Base-by-base conservation (phyloP, 2,329 filamentous ascomycete species). In the Sclerotinia nivalis region DNA sequence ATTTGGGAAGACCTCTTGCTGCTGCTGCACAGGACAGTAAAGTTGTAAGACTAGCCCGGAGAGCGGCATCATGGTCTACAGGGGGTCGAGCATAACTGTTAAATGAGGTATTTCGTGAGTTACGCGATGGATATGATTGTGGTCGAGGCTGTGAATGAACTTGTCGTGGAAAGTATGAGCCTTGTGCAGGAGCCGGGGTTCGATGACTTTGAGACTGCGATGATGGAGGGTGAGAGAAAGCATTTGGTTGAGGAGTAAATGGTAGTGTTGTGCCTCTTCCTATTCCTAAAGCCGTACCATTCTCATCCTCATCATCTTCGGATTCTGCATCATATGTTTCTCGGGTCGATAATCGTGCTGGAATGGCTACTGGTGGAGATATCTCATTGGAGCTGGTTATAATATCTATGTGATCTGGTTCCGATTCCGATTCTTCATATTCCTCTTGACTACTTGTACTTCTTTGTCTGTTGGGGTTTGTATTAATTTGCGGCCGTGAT, bases 41-140 rank as follows among this genome's bases (percentile, higher is more conserved):
- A 0, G 96, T 98, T 0, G 93, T 97, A n/a, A 99, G 85, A 62
- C 93, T 97, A 28, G 96, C 93, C 47, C 96, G 90, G 15, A 99
- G 85, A 2, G 93, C 96, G 43, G 93, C 96, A 76, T 99, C 96
- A 76, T 98, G 94, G 75, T 98, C 93, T 61, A 92, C 90, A 75
- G 93, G 92, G 75, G 92, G 88, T 91, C 78, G 86, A 88, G 13
- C 86, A 86, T 45, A 71, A 69, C 9, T 74, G 59, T 68, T 74
- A 52, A 52, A 58, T 15, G 60, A 34, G 4, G n/a, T 18, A 82
- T 70, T 70, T 58, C 71, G 70, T 64, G 85, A 83, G 77, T 49
- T 80, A 74, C 68, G 82, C 74, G 78, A 81, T 73, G 75, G 80
- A 59, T 64, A 66, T n/a, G 73, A 72, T 70, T 73, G 71, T 25